Evolutionary conservation across 2,329 filamentous ascomycete genomes (phyloP), one percentile per base, ranked within the genome.

Genomic region (Fusarium mangiferae): DNA sequence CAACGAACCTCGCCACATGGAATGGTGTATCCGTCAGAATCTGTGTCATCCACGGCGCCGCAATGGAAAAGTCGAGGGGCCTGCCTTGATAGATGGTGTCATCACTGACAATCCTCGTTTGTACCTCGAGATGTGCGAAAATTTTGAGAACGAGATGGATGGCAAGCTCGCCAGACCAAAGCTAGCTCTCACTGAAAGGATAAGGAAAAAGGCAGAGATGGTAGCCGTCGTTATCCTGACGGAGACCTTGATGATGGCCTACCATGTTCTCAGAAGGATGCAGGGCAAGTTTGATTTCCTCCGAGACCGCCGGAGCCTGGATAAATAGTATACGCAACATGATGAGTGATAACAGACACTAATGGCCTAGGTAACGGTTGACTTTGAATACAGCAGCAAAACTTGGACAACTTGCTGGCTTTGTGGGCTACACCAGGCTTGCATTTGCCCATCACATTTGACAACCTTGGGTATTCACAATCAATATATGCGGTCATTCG

Each of bases 51-150:
- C 52, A 83, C 88, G 46, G 77, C 41, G 36, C 18, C 38, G 38
- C n/a, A 26, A 26, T 14, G 39, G 44, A 28, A 56, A 28, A n/a
- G 52, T 20, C 18, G 52, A 49, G 28, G 57, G 67, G n/a, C 45
- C 62, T 22, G 72, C 67, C 18, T 67, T 81, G 36, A 84, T 97
- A 3, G 93, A 97, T 76, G 95, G 94, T 2, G 92, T 98, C 9
- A 91, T 98, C 60, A 97, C 95, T 1, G 95, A 98, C 79, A 91
- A 98, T 75, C 93, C 94, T 3, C 88, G 88, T 79, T 82, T 88
- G 73, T 96, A 91, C 78, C 79, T 91, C 30, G 87, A 92, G 49
- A 87, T 94, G 5, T 90, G 89, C 70, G 78, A 85, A 52, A 76
- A 82, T 48, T 80, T 73, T 58, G 81, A 83, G 71, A 79, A 82